phyloP scores from a whole-genome alignment of 2,329 filamentous ascomycete species.

The Calonectria ilicicola region DNA sequence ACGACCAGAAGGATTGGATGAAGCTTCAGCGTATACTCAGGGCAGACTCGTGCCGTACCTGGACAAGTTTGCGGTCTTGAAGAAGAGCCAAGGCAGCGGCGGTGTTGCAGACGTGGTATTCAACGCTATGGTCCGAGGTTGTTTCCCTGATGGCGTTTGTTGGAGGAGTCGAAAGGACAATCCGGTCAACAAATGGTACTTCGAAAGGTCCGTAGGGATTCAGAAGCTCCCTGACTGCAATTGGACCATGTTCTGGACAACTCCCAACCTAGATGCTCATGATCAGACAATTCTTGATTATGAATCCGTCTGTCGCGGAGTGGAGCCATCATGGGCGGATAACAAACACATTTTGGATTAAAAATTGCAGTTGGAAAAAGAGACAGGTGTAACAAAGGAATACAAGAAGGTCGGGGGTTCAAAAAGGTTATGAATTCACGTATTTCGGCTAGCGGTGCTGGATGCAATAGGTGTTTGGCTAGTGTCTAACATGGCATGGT shows the following conservation, averaged over 20 bases:
- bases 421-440: not conserved
- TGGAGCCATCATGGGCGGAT: constrained; percentile 74
- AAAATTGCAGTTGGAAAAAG: not conserved
- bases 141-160: constrained; percentile 89
- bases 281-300: constrained; percentile 73
- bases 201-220: constrained; percentile 87
- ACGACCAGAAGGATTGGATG: constrained; percentile 70
- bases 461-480: not conserved
- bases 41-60: constrained; percentile 88
- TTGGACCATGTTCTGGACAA: constrained; percentile 99
- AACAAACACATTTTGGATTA: constrained; percentile 69
- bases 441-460: not conserved
- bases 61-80: constrained; percentile 96
- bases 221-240: constrained; percentile 84
- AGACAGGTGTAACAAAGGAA: not conserved
- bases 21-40: constrained; percentile 65
- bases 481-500: not conserved
- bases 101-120: constrained; percentile 97
- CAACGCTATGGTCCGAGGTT: constrained; percentile 91
- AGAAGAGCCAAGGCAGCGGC: constrained; percentile 86
- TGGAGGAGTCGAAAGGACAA: constrained; percentile 93
- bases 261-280: constrained; percentile 70
- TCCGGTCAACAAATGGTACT: constrained; percentile 99
- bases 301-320: constrained; percentile 77
- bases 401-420: not conserved